Evolutionary conservation across 106 monocot genomes (phyloP), one percentile per base, ranked within the genome.

Genomic region (Agapanthus africanus): DNA sequence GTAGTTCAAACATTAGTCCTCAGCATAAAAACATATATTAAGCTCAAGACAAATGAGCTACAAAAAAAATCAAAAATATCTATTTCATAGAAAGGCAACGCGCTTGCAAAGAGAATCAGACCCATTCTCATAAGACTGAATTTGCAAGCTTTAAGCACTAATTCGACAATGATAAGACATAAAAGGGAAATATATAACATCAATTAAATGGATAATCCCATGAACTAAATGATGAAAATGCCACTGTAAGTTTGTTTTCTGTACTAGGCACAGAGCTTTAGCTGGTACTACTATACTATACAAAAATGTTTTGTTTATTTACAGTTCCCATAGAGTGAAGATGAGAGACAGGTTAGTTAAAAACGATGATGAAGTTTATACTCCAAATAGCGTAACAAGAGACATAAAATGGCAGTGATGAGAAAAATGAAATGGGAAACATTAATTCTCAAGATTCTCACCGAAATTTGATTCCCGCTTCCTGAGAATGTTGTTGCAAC

Each of bases 391-490:
- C n/a, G n/a, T n/a, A n/a, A n/a, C n/a, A n/a, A n/a, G n/a, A n/a
- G n/a, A n/a, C n/a, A n/a, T n/a, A n/a, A n/a, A n/a, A n/a, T n/a
- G n/a, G n/a, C n/a, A n/a, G 21, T 36, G n/a, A 63, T 7, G 63
- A 63, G 7, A 37, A 37, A 22, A 63, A 37, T 7, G 37, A 37
- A 8, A 11, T 19, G 0, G 19, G n/a, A 21, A 63, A 36, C 8
- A 37, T 37, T 7, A 7, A 6, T 63, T 35, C 21, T 63, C 31
- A 63, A 63, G 63, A 8, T 65, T 13, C 88, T 89, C 57, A 97
- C 95, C 95, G 72, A 82, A 71, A 89, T 76, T 47, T 75, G 70
- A 65, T 36, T 30, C 36, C 70, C 66, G 68, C 41, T 70, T 11
- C 36, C 66, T n/a, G 37, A 19, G 40, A 84, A 57, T 40, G 74